These are phyloP conservation scores for Cercophora sp. DNA, from an alignment of 495 filamentous ascomycete genomes.

Conservation along the genomic window DNA sequence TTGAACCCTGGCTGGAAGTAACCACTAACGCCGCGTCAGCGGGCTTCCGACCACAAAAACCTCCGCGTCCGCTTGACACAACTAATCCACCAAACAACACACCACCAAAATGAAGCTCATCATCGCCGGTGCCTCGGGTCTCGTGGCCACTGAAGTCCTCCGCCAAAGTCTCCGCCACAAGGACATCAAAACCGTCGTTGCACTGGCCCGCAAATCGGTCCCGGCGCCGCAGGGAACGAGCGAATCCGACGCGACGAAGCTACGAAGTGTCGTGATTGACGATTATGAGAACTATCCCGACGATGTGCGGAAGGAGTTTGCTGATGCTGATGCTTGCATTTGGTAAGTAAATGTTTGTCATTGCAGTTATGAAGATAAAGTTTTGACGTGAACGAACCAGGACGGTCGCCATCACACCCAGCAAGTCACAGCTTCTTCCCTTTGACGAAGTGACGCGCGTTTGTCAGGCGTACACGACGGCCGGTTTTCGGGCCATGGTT, in stretches of 20 bases:
- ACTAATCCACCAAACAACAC: too few relatives aligned
- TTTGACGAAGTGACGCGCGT: slow-evolving; percentile 39
- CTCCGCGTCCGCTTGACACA: too few relatives aligned
- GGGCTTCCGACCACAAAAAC: too few relatives aligned
- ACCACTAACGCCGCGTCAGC: too few relatives aligned
- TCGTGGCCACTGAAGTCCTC: slow-evolving; percentile 47
- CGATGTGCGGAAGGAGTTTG: slow-evolving; percentile 35
- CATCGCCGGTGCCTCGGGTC: slow-evolving; percentile 47
- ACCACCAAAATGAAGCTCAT: slow-evolving; percentile 53
- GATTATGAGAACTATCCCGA: slow-evolving; percentile 45
- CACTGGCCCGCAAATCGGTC: slow-evolving; percentile 32
- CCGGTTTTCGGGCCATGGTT: slow-evolving; percentile 7
- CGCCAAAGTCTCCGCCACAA: slow-evolving; percentile 37
- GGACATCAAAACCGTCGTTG: slow-evolving; percentile 40
- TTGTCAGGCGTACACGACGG: slow-evolving; percentile 10
- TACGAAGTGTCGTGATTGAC: slow-evolving; percentile 36
- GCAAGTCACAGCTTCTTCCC: slow-evolving; percentile 32
- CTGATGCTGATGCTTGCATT: slow-evolving; percentile 50
- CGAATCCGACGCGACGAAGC: slow-evolving; percentile 28
- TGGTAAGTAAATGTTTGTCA: slow-evolving; percentile 30
- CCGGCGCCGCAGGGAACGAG: slow-evolving; percentile 5
- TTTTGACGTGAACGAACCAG: slow-evolving; percentile 16
- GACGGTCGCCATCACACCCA: slow-evolving; percentile 43
- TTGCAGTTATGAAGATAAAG: neutral
- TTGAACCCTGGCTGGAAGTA: too few relatives aligned